A percentile compares a stretch with the other conserved stretches of the same genome.
These are phyloP conservation scores for Pythium phragmiticola DNA, from an alignment of 352 stramenopile species.

Conservation along the genomic window DNA sequence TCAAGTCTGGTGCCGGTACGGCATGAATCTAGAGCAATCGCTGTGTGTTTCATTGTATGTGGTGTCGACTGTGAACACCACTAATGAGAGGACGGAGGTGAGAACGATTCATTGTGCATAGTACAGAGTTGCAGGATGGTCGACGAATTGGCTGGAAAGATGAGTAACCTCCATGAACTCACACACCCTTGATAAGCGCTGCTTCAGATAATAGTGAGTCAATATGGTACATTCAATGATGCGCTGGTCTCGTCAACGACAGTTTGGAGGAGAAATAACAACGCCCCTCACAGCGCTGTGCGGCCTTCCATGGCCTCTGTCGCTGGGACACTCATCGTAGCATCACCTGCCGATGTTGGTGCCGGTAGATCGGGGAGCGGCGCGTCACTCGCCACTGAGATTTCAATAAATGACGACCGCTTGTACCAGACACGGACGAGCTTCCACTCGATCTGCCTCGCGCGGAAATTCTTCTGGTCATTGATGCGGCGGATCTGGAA, in stretches of 20 bases:
- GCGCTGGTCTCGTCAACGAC: not conserved
- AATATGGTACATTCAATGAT: slow-evolving; percentile 3
- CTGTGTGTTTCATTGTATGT: too few species aligned
- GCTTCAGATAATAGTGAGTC: not conserved
- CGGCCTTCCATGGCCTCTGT: slow-evolving; percentile 24
- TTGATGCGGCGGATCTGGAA: slow-evolving; percentile 77
- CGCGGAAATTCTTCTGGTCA: slow-evolving; percentile 56
- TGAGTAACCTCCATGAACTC: too few species aligned
- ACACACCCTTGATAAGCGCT: not conserved
- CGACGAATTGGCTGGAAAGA: too few species aligned
- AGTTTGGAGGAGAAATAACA: not conserved
- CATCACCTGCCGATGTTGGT: not conserved
- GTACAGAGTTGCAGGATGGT: too few species aligned
- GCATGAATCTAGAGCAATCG: too few species aligned
- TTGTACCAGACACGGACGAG: slow-evolving; percentile 73
- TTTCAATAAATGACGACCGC: slow-evolving; percentile 67
- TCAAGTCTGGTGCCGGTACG: too few species aligned
- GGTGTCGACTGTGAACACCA: too few species aligned
- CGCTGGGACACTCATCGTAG: not conserved
- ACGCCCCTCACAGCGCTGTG: slow-evolving; percentile 1
- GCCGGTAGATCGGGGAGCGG: slow-evolving; percentile 15
- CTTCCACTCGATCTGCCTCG: slow-evolving; percentile 56
- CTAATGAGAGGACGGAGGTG: too few species aligned
- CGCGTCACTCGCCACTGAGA: slow-evolving; percentile 31
- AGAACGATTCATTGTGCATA: too few species aligned